phyloP scores from a whole-genome alignment of 352 stramenopile genomes.

The Pythium phragmitis region DNA sequence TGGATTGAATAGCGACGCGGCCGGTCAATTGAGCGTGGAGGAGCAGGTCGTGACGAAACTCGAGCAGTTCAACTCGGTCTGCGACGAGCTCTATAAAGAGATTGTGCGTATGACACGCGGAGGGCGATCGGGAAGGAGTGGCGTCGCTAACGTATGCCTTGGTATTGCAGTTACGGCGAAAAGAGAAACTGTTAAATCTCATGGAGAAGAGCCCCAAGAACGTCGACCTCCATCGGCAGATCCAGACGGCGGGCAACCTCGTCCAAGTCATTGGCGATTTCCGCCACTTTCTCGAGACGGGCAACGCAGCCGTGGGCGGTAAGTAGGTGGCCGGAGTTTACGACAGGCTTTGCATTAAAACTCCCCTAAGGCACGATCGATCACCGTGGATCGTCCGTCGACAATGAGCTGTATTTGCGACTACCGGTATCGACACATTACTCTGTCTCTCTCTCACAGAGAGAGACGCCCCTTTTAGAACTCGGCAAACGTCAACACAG shows the following conservation, averaged over 20 bases:
- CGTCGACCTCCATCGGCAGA: slow-evolving; percentile 82
- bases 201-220: slow-evolving; percentile 87
- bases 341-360: not conserved
- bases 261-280: slow-evolving; percentile 84
- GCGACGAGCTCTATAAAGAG: slow-evolving; percentile 87
- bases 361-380: too few relatives aligned
- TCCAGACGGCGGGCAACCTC: slow-evolving; percentile 81
- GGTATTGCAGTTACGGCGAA: slow-evolving; percentile 60
- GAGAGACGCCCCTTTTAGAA: slow-evolving; percentile 28
- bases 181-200: slow-evolving; percentile 80
- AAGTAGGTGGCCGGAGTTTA: slow-evolving; percentile 16
- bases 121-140: not conserved
- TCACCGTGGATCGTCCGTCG: not conserved
- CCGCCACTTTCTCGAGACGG: slow-evolving; percentile 78
- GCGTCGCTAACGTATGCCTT: not conserved
- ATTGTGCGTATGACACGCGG: slow-evolving; percentile 46
- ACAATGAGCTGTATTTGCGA: not conserved
- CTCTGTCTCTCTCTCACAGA: not conserved
- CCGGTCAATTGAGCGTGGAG: slow-evolving; percentile 41
- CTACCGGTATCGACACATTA: slow-evolving; percentile 3
- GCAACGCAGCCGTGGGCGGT: slow-evolving; percentile 12
- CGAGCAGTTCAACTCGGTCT: slow-evolving; percentile 87
- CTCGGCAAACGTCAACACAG: slow-evolving; percentile 35
- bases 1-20: slow-evolving; percentile 29
- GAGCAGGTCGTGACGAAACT: slow-evolving; percentile 86